Evolutionary conservation across 2,329 filamentous ascomycete genomes (phyloP), one percentile per base, ranked within the genome.

Genomic region (Botrytis porri): DNA sequence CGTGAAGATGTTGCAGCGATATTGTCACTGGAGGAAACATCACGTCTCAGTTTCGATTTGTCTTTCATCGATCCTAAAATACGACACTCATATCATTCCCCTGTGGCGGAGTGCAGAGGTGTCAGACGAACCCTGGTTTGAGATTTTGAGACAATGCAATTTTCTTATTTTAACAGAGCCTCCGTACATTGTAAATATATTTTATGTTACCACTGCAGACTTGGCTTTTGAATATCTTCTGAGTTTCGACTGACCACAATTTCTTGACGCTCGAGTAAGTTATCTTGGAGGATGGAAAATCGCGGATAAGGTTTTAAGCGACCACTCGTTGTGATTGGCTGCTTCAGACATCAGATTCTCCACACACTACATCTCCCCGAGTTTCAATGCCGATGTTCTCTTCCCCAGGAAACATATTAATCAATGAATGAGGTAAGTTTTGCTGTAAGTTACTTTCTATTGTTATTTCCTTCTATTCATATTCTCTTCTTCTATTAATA

Each of bases 291-390:
- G 1, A n/a, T n/a, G 16, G 16, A 69, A 35, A 18, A 8, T 4
- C 12, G 32, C 69, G 69, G 69, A 65, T 65, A 71, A 71, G 32
- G 18, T 32, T 37, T 71, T 71, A 66, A 39, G 39, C 69, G 60
- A 5, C 60, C 5, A 3, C n/a, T 57, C 45, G 25, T 48, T 48
- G 16, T 54, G 61, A 71, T 71, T 71, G 69, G 64, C 45, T n/a
- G 3, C 25, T 9, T 9, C 29, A 65, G 18, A 48, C n/a, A 39
- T 43, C 67, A 20, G 22, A 41, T 22, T n/a, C 67, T 62, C 69
- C 69, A 41, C 45, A 41, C 35, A n/a, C 14, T 62, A 32, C 45
- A 41, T 54, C 29, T 65, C 32, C 61, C 69, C 61, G 69, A 57
- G 16, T 22, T 39, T 65, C 35, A 35, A 71, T 71, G 61, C 69